Evolutionary conservation across 164 flowering plant species (phyloP), one percentile per base, ranked within the genome.

Genomic region (Chloranthus sessilifolius): DNA sequence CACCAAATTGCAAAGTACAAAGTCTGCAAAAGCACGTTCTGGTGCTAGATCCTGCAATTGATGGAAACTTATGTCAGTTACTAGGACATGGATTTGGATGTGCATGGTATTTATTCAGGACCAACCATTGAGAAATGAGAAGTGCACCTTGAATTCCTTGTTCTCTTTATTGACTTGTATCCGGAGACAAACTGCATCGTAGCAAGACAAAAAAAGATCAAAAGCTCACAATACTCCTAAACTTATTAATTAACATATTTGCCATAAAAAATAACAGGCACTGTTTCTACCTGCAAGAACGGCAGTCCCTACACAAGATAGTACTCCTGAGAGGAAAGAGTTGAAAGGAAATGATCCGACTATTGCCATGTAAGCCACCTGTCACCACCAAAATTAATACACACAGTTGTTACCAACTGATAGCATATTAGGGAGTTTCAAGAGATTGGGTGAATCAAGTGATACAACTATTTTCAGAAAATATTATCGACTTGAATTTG

Each of bases 331-430:
- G 15, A 92, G 91, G 56, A 92, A 89, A 7, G 99, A 88, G 74
- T 92, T 92, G 78, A 92, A 92, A 24, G 99, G 99, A 56, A 92
- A 92, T 9, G 99, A 86, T 53, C 99, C 99, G 34, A 92, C 97
- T 29, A 83, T 15, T 56, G 95, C 97, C 99, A 92, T 84, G 74
- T 92, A 92, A 47, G 53, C 92, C 25, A 88, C 95, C 99, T 89
- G 76, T 25, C 47, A 23, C 57, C 17, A 56, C 10, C 52, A 64
- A 44, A 51, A 41, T 16, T 21, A 33, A 28, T 42, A 21, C 12
- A 16, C 14, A 47, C 38, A 46, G 25, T 15, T 30, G 15, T 34
- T 36, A 47, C 14, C 9, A 25, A 34, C 10, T 8, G 24, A 47
- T 5, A 52, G 51, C 3, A 19, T 23, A 16, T 2, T 7, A 6